Evolutionary conservation across 768 basidiomycete genomes (phyloP).

Genomic region (Gymnopilus dilepis): DNA sequence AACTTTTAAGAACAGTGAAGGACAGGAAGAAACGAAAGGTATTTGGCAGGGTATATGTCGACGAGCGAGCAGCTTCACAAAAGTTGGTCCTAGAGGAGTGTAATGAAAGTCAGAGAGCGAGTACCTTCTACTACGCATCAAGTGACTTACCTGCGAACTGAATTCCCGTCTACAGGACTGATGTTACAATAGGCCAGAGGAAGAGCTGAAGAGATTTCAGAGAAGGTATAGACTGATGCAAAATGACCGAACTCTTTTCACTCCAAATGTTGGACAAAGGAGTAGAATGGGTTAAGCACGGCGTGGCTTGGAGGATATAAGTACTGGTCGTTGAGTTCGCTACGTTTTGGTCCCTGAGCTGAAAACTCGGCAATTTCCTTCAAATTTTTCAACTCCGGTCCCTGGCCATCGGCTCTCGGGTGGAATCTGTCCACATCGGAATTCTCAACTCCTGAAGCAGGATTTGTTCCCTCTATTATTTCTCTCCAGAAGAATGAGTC

Average conservation of each 20-base stretch:
- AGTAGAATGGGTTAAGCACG: slow-evolving; percentile 38
- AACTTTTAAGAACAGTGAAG: slow-evolving; percentile 58
- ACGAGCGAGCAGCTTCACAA: slow-evolving; percentile 70
- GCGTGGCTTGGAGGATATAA: slow-evolving; percentile 47
- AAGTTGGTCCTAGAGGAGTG: slow-evolving; percentile 46
- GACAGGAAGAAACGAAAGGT: slow-evolving; percentile 57
- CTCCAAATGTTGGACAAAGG: slow-evolving; percentile 35
- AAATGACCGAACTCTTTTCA: slow-evolving; percentile 51
- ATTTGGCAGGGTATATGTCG: slow-evolving; percentile 55
- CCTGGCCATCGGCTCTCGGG: slow-evolving; percentile 25
- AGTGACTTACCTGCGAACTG: slow-evolving; percentile 67
- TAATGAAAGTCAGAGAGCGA: slow-evolving; percentile 29
- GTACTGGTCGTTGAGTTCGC: slow-evolving; percentile 46
- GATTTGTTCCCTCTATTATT: background rate
- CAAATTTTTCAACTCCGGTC: slow-evolving; percentile 58
- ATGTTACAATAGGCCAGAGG: slow-evolving; percentile 76
- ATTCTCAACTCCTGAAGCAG: slow-evolving; percentile 11
- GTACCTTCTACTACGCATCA: slow-evolving; percentile 28
- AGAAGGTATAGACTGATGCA: slow-evolving; percentile 26
- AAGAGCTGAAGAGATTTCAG: slow-evolving; percentile 38
- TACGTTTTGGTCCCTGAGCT: slow-evolving; percentile 51
- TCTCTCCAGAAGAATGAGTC: too few relatives aligned
- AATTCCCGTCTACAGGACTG: slow-evolving; percentile 79
- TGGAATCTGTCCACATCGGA: slow-evolving; percentile 23
- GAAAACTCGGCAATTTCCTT: slow-evolving; percentile 53